Conservation (phyloP, 106 monocot genomes). For the Allium sativum region DNA sequence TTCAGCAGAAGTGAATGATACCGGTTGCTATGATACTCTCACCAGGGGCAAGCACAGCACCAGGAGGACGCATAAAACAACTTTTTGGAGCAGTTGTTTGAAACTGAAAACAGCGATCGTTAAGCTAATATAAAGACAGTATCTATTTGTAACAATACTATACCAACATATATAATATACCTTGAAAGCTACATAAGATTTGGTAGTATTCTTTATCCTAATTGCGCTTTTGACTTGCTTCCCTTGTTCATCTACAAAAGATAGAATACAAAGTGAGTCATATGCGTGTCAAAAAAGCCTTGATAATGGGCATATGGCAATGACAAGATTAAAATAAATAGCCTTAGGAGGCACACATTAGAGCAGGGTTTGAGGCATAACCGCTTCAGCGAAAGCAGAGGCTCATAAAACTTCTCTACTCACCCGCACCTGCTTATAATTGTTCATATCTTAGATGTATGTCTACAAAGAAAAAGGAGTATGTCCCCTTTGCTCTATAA, state of each 20-base stretch:
- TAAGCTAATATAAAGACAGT: background rate
- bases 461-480: no score
- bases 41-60: constrained; percentile 73
- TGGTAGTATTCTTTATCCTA: constrained; percentile 83
- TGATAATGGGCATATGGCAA: background rate
- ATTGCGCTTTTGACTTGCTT: constrained; percentile 88
- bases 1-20: constrained; percentile 10
- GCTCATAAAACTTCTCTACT: no score
- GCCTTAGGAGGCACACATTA: no score
- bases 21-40: constrained; percentile 86
- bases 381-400: no score
- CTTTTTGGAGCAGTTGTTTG: constrained; percentile 95
- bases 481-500: no score
- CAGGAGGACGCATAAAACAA: constrained; percentile 97
- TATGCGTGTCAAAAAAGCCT: background rate
- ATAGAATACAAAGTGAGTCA: no score
- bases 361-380: no score
- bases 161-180: constrained; percentile 12
- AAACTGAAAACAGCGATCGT: constrained; percentile 32
- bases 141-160: background rate
- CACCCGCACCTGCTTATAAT: no score
- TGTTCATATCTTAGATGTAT: no score
- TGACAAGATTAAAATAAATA: no score
- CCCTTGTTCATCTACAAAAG: constrained; percentile 75
- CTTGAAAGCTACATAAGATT: constrained; percentile 93